Evolutionary conservation across 257 asterid genomes (phyloP).

Genomic region (Verbascum thapsus): DNA sequence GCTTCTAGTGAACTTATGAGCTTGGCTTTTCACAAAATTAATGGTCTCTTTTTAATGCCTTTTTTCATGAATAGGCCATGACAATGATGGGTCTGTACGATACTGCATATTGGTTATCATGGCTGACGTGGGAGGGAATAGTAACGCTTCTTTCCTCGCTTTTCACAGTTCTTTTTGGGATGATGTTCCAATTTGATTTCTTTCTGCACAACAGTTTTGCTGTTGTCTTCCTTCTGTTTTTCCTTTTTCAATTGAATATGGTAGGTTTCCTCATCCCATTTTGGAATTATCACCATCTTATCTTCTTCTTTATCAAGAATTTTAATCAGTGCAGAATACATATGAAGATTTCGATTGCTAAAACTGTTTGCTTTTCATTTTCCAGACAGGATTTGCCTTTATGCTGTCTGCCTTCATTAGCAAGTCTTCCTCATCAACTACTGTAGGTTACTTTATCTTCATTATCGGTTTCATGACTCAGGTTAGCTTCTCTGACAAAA

Average conservation of each 20-base stretch:
- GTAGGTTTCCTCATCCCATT: slow-evolving; percentile 35
- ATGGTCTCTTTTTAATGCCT: slow-evolving; percentile 16
- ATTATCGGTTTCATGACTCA: slow-evolving; percentile 79
- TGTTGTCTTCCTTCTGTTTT: slow-evolving; percentile 40
- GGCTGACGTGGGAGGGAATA: slow-evolving; percentile 45
- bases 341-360: slow-evolving; percentile 22
- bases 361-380: slow-evolving; percentile 5
- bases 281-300: slow-evolving; percentile 8
- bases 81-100: slow-evolving; percentile 49
- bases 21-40: slow-evolving; percentile 18
- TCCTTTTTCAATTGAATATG: slow-evolving; percentile 44
- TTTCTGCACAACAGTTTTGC: slow-evolving; percentile 37
- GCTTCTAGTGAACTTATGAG: slow-evolving; percentile 10
- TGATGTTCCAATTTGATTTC: slow-evolving; percentile 34
- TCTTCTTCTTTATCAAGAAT: slow-evolving; percentile 10
- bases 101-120: slow-evolving; percentile 49
- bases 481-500: slow-evolving; percentile 47
- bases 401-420: slow-evolving; percentile 36
- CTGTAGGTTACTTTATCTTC: slow-evolving; percentile 46
- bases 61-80: slow-evolving; percentile 40
- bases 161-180: slow-evolving; percentile 53
- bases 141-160: slow-evolving; percentile 40
- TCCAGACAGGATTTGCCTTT: slow-evolving; percentile 46
- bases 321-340: slow-evolving; percentile 4
- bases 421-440: slow-evolving; percentile 42